Percentiles rank a stretch among this genome's conserved stretches.
Evolutionary conservation across 345 rosid genomes (phyloP).

Genomic region (Linum trigynum): DNA sequence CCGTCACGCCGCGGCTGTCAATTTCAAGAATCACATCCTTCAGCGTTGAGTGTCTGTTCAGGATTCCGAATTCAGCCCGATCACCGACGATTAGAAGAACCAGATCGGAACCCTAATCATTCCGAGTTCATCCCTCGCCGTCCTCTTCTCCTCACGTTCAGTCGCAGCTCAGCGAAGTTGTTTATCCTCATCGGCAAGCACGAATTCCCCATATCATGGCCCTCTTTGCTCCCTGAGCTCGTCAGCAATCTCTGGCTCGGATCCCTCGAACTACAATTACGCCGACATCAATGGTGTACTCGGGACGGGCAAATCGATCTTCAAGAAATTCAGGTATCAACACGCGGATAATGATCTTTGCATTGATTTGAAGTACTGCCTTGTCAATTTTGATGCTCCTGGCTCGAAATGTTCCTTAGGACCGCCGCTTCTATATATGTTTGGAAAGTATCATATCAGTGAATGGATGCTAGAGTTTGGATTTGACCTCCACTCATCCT

Average conservation of each 20-base stretch:
- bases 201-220: slow-evolving; percentile 86
- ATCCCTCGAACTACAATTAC: slow-evolving; percentile 41
- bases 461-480: slow-evolving; percentile 93
- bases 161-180: slow-evolving; percentile 89
- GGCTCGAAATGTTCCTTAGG: slow-evolving; percentile 51
- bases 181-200: slow-evolving; percentile 79
- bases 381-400: slow-evolving; percentile 65
- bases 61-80: slow-evolving; percentile 32
- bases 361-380: slow-evolving; percentile 72
- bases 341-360: slow-evolving; percentile 69
- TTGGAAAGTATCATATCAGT: slow-evolving; percentile 76
- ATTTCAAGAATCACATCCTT: slow-evolving; percentile 88
- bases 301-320: slow-evolving; percentile 81
- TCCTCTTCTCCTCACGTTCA: slow-evolving; percentile 69
- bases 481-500: slow-evolving; percentile 51
- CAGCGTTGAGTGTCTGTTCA: slow-evolving; percentile 55
- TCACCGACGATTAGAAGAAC: slow-evolving; percentile 58
- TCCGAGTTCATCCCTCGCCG: slow-evolving; percentile 44
- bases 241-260: slow-evolving; percentile 36
- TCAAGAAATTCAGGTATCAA: slow-evolving; percentile 75
- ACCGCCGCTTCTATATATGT: slow-evolving; percentile 68
- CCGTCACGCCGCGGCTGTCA: slow-evolving; percentile 92
- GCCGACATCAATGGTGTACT: slow-evolving; percentile 77
- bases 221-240: slow-evolving; percentile 76
- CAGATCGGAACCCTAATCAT: slow-evolving; percentile 77